Conservation (phyloP, 2,329 filamentous ascomycete genomes). For the Neonectria faginata region DNA sequence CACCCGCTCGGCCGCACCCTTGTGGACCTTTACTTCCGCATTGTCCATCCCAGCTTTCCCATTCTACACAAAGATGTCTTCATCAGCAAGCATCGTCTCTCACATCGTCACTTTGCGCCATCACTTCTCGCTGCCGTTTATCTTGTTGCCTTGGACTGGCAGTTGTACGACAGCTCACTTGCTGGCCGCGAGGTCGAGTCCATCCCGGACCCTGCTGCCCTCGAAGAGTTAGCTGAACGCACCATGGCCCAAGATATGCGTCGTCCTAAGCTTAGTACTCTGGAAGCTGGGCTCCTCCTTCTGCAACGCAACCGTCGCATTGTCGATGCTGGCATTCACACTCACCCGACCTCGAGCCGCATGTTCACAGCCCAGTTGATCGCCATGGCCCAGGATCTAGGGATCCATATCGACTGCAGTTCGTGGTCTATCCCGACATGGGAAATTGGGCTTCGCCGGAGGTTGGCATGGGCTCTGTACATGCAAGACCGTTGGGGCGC, state of each 20-base stretch:
- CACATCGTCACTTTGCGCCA: conserved; percentile 69
- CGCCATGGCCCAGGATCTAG: conserved; percentile 68
- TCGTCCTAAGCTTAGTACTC: conserved; percentile 65
- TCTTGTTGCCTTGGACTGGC: conserved; percentile 71
- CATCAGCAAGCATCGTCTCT: conserved; percentile 69
- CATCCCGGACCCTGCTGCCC: conserved; percentile 46
- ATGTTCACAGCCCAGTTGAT: conserved; percentile 65
- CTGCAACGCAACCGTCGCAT: conserved; percentile 62
- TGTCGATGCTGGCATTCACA: conserved; percentile 40
- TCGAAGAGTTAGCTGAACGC: conserved; percentile 55
- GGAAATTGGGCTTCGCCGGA: conserved; percentile 71
- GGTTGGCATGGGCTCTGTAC: conserved; percentile 73
- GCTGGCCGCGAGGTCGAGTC: conserved; percentile 47
- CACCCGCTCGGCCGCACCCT: conserved; percentile 72
- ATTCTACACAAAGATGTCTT: conserved; percentile 72
- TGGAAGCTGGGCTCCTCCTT: conserved; percentile 66
- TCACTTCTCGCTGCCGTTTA: conserved; percentile 71
- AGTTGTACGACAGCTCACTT: conserved; percentile 67
- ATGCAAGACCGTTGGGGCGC: conserved; percentile 75
- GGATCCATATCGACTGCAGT: conserved; percentile 70
- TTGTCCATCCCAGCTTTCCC: conserved; percentile 69
- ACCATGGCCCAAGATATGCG: conserved; percentile 62
- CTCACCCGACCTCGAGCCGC: conserved; percentile 51
- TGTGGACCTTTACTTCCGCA: conserved; percentile 75
- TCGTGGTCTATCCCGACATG: conserved; percentile 72